Evolutionary conservation across 2,329 filamentous ascomycete species (phyloP).

Genomic region (Fusarium nelsonii): DNA sequence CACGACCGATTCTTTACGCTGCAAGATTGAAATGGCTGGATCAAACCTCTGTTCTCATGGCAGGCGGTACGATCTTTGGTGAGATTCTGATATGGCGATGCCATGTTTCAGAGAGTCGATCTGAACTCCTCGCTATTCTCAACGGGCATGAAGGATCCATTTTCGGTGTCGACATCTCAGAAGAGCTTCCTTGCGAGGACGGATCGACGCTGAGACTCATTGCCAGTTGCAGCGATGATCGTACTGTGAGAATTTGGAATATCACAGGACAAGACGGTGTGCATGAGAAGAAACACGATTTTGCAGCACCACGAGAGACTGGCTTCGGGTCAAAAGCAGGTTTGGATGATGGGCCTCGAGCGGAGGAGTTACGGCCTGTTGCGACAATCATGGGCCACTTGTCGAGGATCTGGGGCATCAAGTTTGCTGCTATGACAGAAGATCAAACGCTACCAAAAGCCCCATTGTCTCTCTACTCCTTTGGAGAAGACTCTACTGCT

Average conservation of each 20-base stretch:
- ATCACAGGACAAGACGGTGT: constrained; percentile 66
- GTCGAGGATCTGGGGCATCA: constrained; percentile 90
- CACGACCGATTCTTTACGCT: constrained; percentile 88
- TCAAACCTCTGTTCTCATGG: constrained; percentile 74
- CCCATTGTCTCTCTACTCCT: constrained; percentile 73
- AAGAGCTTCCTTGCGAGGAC: constrained; percentile 54
- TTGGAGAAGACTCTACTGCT: constrained; percentile 85
- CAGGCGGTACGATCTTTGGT: constrained; percentile 92
- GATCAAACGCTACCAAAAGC: constrained; percentile 28
- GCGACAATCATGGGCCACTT: constrained; percentile 86
- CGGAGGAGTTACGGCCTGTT: constrained; percentile 58
- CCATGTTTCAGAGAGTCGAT: constrained; percentile 48
- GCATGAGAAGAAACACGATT: constrained; percentile 21
- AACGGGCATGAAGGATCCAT: constrained; percentile 90
- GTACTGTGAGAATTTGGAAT: constrained; percentile 90
- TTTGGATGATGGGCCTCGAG: constrained; percentile 41
- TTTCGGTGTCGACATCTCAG: constrained; percentile 87
- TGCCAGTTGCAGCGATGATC: constrained; percentile 93
- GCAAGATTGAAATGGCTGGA: constrained; percentile 77
- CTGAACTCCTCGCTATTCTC: constrained; percentile 65
- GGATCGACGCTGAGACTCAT: constrained; percentile 70
- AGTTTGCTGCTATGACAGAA: constrained; percentile 65
- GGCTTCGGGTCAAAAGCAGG: constrained; percentile 65
- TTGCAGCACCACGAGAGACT: constrained; percentile 65
- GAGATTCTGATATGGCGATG: constrained; percentile 93